Percentiles rank a stretch among this genome's conserved stretches.
phyloP scores from a whole-genome alignment of 345 rosid species.

The Syzygium aromaticum region DNA sequence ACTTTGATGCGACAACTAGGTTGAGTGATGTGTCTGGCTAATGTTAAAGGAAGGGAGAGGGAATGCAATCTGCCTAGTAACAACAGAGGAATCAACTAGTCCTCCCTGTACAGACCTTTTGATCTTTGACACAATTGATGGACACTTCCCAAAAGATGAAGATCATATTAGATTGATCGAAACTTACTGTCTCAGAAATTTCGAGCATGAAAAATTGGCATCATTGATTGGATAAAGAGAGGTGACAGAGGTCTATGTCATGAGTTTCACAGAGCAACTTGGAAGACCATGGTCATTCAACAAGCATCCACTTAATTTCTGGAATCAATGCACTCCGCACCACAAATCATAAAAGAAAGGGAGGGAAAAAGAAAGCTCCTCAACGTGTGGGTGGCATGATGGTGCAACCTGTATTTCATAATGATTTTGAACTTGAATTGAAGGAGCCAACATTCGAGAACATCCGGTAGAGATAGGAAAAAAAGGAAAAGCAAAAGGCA shows the following conservation, averaged over 20 bases:
- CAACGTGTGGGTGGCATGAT: background rate
- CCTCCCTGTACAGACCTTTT: background rate
- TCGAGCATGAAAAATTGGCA: background rate
- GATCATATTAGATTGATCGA: background rate
- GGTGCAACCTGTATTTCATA: too few relatives aligned
- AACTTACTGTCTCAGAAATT: background rate
- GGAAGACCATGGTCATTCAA: background rate
- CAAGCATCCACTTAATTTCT: background rate
- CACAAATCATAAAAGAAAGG: background rate
- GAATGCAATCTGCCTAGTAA: background rate
- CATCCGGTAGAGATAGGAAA: background rate
- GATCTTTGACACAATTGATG: background rate
- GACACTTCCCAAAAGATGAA: background rate
- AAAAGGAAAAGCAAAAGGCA: background rate
- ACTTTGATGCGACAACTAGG: background rate
- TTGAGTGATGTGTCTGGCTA: background rate
- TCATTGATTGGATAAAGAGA: background rate
- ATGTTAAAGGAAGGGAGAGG: background rate
- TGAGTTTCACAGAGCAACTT: background rate
- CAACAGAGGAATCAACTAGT: background rate
- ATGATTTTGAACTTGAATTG: background rate
- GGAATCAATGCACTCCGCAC: background rate
- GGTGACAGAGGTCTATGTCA: background rate
- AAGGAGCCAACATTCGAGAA: background rate
- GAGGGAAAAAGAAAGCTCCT: background rate